A percentile compares a stretch with the other conserved stretches of the same genome.
These are phyloP conservation scores for Kingdonia uniflora DNA, from an alignment of 164 flowering plant genomes.

Conservation along the genomic window DNA sequence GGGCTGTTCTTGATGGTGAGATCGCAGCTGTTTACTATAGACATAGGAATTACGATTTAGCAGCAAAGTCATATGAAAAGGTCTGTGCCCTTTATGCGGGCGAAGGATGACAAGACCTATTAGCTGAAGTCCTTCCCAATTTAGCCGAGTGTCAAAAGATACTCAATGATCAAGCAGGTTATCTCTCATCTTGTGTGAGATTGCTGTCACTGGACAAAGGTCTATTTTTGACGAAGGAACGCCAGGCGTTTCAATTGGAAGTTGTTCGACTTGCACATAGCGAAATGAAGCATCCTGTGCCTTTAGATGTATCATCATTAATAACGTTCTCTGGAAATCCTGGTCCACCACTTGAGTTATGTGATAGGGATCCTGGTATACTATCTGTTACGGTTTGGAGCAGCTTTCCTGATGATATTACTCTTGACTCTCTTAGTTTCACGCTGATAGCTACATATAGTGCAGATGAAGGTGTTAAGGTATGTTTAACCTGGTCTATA, in stretches of 20 bases:
- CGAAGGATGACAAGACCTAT: conserved; percentile 95
- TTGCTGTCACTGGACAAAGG: conserved; percentile 80
- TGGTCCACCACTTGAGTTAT: conserved; percentile 79
- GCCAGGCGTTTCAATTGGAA: conserved; percentile 89
- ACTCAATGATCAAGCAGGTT: conserved; percentile 91
- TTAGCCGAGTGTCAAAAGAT: conserved; percentile 95
- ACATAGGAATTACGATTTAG: conserved; percentile 80
- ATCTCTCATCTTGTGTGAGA: conserved; percentile 89
- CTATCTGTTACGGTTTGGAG: conserved; percentile 91
- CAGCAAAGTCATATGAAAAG: conserved; percentile 92
- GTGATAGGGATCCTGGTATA: conserved; percentile 95
- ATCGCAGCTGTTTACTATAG: conserved; percentile 77
- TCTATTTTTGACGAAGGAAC: conserved; percentile 68
- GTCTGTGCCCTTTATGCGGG: conserved; percentile 98
- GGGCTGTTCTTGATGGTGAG: conserved; percentile 98
- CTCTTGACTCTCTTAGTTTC: conserved; percentile 82
- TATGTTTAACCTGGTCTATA: no score
- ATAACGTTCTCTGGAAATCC: conserved; percentile 91
- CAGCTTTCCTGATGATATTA: conserved; percentile 97
- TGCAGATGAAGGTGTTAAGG: conserved; percentile 93
- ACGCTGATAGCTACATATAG: conserved; percentile 65
- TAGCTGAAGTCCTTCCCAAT: conserved; percentile 95
- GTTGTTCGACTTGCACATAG: conserved; percentile 85
- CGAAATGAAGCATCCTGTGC: conserved; percentile 94
- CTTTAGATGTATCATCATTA: conserved; percentile 87